Evolutionary conservation across 2,329 filamentous ascomycete genomes (phyloP).

Genomic region (Cladosporium sp.): DNA sequence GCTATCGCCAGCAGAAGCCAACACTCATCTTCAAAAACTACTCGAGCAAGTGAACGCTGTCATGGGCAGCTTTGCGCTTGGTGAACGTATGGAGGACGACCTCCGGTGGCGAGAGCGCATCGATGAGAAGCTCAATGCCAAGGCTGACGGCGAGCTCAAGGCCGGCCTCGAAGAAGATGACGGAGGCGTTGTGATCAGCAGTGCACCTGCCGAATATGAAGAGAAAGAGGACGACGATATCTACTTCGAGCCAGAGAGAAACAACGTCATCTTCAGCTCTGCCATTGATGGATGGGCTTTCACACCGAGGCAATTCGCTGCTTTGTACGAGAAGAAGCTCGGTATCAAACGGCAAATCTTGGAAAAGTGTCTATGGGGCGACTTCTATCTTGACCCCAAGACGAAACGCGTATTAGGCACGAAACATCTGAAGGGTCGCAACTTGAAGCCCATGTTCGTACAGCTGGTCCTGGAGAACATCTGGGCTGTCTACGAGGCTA

Average conservation of each 20-base stretch:
- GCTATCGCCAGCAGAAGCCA: constrained; percentile 86
- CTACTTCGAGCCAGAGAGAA: constrained; percentile 96
- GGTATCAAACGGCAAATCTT: constrained; percentile 84
- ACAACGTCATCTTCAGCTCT: constrained; percentile 98
- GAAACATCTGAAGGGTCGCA: constrained; percentile 88
- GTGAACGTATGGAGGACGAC: constrained; percentile 97
- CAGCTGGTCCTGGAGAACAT: constrained; percentile 92
- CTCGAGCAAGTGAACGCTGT: constrained; percentile 96
- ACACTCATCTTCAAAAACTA: constrained; percentile 80
- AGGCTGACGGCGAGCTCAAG: constrained; percentile 43
- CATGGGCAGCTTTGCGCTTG: constrained; percentile 94
- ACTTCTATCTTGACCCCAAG: constrained; percentile 94
- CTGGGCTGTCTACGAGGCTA: constrained; percentile 93
- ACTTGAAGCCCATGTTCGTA: constrained; percentile 94
- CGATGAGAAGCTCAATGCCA: constrained; percentile 75
- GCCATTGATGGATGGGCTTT: constrained; percentile 99
- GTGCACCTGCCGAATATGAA: constrained; percentile 61
- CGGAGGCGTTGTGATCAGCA: constrained; percentile 45
- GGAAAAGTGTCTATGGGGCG: constrained; percentile 95
- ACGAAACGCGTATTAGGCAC: constrained; percentile 86
- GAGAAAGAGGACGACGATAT: constrained; percentile 94
- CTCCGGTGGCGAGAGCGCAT: constrained; percentile 91
- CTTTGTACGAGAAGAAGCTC: constrained; percentile 91
- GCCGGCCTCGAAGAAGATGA: constrained; percentile 52
- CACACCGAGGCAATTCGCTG: constrained; percentile 88